A percentile compares a stretch with the other conserved stretches of the same genome.
These are phyloP conservation scores for Scenedesmus sp. DNA, from an alignment of 163 green algal species.

Conservation along the genomic window DNA sequence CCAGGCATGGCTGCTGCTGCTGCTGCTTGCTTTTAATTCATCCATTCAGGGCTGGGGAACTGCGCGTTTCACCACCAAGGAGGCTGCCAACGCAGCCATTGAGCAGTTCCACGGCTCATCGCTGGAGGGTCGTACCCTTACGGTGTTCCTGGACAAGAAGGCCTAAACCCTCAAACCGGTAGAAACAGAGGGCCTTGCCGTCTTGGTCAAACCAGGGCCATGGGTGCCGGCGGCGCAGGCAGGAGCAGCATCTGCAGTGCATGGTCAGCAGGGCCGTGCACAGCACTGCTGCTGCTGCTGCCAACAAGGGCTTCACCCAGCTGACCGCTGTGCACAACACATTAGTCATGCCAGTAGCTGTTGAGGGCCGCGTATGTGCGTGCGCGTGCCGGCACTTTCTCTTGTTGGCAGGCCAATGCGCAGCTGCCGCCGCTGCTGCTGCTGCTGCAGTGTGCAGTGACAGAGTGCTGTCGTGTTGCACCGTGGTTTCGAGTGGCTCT, in stretches of 20 bases:
- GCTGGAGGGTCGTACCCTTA: conserved; percentile 88
- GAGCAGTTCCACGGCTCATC: conserved; percentile 85
- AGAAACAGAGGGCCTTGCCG: not conserved
- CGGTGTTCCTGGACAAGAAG: conserved; percentile 92
- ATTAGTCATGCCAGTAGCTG: not conserved
- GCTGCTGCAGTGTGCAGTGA: not conserved
- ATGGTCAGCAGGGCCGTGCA: not conserved
- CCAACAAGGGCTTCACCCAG: not conserved
- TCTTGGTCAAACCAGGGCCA: not conserved
- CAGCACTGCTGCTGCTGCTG: not conserved
- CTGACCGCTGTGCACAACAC: not conserved
- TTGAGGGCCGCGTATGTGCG: not conserved
- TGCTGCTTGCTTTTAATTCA: not conserved
- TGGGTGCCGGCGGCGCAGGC: not conserved
- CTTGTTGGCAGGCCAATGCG: not conserved
- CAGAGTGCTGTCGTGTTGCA: not conserved
- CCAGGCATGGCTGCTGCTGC: not conserved
- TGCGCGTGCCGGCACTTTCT: not conserved
- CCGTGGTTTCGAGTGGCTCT: not conserved
- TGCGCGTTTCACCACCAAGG: conserved; percentile 84
- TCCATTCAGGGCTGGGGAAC: conserved; percentile 89
- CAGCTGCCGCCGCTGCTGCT: not conserved
- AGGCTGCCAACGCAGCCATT: conserved; percentile 85
- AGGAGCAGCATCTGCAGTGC: not conserved
- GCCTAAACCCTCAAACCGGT: conserved; percentile 69